A percentile compares a stretch with the other conserved stretches of the same genome.
Conservation (phyloP, 805 yeast species). For the Tetrapisispora phaffii region DNA sequence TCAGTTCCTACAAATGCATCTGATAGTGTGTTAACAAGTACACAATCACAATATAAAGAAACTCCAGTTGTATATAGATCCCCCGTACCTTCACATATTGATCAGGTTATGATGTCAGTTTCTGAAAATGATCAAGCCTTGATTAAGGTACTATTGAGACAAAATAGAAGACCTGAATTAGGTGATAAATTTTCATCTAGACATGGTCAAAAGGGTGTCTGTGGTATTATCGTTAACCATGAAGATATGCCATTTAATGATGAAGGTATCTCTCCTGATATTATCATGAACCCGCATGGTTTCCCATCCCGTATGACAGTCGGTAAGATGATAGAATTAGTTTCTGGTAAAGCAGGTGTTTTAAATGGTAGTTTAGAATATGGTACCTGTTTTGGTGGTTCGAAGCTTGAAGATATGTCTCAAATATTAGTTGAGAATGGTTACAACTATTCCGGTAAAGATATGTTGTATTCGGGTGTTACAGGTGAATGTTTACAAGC, state of each 20-base stretch:
- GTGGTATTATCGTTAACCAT: constrained; percentile 95
- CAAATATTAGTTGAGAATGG: constrained; percentile 83
- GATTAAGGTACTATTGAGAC: constrained; percentile 84
- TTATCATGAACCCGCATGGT: constrained; percentile 98
- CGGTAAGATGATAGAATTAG: constrained; percentile 93
- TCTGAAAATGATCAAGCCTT: constrained; percentile 92
- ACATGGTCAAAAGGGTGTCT: constrained; percentile 98
- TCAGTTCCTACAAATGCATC: constrained; percentile 82
- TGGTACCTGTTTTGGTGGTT: constrained; percentile 98
- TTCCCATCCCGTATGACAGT: constrained; percentile 99
- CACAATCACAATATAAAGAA: constrained; percentile 60
- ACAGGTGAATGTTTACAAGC: constrained; percentile 97
- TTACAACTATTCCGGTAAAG: constrained; percentile 90
- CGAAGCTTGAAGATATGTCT: constrained; percentile 93
- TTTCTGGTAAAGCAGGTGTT: constrained; percentile 97
- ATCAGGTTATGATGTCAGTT: constrained; percentile 95
- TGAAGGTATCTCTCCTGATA: constrained; percentile 85
- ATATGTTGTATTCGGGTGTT: constrained; percentile 93
- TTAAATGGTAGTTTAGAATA: constrained; percentile 83
- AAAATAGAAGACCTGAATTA: constrained; percentile 92
- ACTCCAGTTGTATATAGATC: constrained; percentile 88
- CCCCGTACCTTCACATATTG: constrained; percentile 91
- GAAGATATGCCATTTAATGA: constrained; percentile 96
- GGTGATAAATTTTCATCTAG: constrained; percentile 97
- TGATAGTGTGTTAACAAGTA: constrained; percentile 34